phyloP scores from a whole-genome alignment of 2,329 filamentous ascomycete genomes.

The Pseudocercospora cruenta region DNA sequence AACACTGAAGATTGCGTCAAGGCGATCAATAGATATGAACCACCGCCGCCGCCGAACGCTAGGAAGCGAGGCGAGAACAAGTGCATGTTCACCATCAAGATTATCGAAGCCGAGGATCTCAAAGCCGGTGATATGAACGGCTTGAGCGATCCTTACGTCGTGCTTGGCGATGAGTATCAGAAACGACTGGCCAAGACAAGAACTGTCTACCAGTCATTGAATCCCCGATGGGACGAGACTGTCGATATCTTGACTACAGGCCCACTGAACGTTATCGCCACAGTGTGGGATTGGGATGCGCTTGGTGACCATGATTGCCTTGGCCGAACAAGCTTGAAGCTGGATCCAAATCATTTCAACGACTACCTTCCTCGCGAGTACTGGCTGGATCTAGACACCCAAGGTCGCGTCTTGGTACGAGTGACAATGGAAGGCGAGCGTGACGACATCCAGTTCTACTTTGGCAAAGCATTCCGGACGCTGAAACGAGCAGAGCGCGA shows the following conservation, averaged over 20 bases:
- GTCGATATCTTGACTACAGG: slow-evolving; percentile 94
- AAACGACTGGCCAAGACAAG: slow-evolving; percentile 94
- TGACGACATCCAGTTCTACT: slow-evolving; percentile 98
- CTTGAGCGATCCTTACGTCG: slow-evolving; percentile 93
- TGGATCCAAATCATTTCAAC: slow-evolving; percentile 96
- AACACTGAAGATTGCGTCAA: slow-evolving; percentile 90
- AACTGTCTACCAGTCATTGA: slow-evolving; percentile 86
- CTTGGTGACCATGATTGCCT: slow-evolving; percentile 98
- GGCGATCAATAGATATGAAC: slow-evolving; percentile 74
- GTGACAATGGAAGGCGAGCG: slow-evolving; percentile 99
- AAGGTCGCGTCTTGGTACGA: slow-evolving; percentile 83
- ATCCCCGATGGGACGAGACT: slow-evolving; percentile 95
- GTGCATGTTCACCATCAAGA: slow-evolving; percentile 98
- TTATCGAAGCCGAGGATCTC: slow-evolving; percentile 94
- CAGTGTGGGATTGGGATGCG: slow-evolving; percentile 97
- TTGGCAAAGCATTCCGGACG: slow-evolving; percentile 93
- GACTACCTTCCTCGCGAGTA: slow-evolving; percentile 96
- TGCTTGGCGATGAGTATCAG: slow-evolving; percentile 95
- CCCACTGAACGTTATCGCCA: slow-evolving; percentile 91
- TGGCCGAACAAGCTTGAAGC: slow-evolving; percentile 91
- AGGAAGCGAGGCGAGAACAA: slow-evolving; percentile 69
- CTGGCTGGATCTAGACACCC: slow-evolving; percentile 96
- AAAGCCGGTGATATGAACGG: slow-evolving; percentile 98
- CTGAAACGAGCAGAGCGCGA: slow-evolving; percentile 94
- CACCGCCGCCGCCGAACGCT: slow-evolving; percentile 68